phyloP scores from a whole-genome alignment of 306 rosid species.

The Quercus wislizeni region DNA sequence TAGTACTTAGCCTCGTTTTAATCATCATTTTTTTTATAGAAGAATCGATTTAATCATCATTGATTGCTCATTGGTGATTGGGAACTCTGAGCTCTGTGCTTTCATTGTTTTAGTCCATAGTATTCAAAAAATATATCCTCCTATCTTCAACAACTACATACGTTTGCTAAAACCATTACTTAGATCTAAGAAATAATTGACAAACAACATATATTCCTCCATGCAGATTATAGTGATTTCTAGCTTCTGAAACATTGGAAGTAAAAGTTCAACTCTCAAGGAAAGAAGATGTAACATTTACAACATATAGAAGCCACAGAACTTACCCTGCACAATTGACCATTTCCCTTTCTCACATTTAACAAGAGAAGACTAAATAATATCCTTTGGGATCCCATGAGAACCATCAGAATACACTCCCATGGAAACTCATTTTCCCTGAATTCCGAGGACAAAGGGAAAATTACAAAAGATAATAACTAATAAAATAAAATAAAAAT shows the following conservation, averaged over 20 bases:
- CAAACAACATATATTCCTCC: not conserved
- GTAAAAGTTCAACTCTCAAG: not conserved
- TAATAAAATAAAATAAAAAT: no score
- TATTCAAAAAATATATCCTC: no score
- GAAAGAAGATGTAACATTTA: not conserved
- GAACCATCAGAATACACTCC: slow-evolving; percentile 95
- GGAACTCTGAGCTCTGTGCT: no score
- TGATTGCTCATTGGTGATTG: no score
- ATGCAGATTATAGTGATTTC: not conserved
- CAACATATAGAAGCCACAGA: not conserved
- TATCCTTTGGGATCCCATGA: slow-evolving; percentile 66
- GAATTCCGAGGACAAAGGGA: slow-evolving; percentile 5
- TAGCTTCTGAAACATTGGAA: not conserved
- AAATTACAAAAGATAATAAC: not conserved
- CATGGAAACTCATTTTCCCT: slow-evolving; percentile 92
- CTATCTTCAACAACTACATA: no score
- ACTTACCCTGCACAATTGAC: slow-evolving; percentile 76
- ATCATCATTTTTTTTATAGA: no score
- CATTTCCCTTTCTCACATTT: slow-evolving; percentile 88
- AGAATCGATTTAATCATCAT: no score
- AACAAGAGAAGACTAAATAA: slow-evolving; percentile 90
- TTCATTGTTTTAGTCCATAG: no score
- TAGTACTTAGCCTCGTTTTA: no score
- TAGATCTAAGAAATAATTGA: not conserved
- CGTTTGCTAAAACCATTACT: not conserved